Evolutionary conservation across 495 filamentous ascomycete genomes (phyloP).

Genomic region (Penicillium ochrochloron): DNA sequence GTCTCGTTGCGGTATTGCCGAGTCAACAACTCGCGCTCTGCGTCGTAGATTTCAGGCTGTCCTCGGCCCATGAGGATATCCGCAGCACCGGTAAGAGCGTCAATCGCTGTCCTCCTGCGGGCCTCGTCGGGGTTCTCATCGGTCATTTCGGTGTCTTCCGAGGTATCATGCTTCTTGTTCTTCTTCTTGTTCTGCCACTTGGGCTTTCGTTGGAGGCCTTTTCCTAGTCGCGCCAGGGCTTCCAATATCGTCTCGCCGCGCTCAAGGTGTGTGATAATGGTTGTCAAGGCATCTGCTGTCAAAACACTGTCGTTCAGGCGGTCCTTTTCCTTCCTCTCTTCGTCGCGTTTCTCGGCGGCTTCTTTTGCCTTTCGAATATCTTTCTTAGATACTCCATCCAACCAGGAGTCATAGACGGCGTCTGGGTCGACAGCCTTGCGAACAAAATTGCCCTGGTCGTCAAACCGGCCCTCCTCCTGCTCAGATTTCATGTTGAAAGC

Average conservation of each 20-base stretch:
- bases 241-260: conserved; percentile 88
- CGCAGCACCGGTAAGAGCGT: conserved; percentile 84
- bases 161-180: conserved; percentile 61
- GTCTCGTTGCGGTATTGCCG: conserved; percentile 85
- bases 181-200: conserved; percentile 64
- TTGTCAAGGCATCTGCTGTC: conserved; percentile 72
- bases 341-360: conserved; percentile 85
- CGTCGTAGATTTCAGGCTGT: conserved; percentile 86
- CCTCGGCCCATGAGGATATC: conserved; percentile 82
- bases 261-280: conserved; percentile 73
- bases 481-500: conserved; percentile 94
- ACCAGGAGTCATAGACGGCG: conserved; percentile 88
- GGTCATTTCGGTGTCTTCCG: conserved; percentile 68
- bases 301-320: conserved; percentile 73
- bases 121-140: conserved; percentile 74
- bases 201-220: conserved; percentile 62
- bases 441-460: conserved; percentile 87
- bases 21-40: conserved; percentile 80
- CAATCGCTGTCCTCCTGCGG: conserved; percentile 70
- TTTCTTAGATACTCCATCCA: conserved; percentile 89
- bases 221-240: conserved; percentile 80
- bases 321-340: conserved; percentile 68
- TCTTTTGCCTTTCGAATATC: conserved; percentile 88
- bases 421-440: conserved; percentile 89
- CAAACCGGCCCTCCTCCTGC: conserved; percentile 91